Evolutionary conservation across 257 asterid genomes (phyloP).

Genomic region (Schizonepeta tenuifolia): DNA sequence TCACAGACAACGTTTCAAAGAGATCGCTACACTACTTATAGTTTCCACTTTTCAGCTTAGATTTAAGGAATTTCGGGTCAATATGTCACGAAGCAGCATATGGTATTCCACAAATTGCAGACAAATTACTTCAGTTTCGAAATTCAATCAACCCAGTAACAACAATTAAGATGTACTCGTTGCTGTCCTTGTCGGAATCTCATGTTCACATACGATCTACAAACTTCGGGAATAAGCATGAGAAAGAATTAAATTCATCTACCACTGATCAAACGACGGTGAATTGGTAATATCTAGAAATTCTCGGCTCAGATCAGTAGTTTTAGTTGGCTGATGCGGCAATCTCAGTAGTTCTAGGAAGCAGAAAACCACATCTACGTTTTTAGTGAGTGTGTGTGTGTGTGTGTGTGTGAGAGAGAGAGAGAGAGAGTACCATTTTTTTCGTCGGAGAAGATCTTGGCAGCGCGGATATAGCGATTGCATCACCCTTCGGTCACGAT

Average conservation of each 20-base stretch:
- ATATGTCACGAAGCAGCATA: neutral
- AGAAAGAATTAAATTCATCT: neutral
- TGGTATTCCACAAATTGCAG: neutral
- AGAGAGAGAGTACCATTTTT: conserved; percentile 26
- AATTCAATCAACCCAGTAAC: conserved; percentile 1
- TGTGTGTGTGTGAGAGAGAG: conserved; percentile 3
- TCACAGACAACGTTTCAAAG: neutral
- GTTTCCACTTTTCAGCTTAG: neutral
- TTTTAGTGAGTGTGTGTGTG: neutral
- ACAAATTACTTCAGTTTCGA: neutral
- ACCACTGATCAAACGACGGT: neutral
- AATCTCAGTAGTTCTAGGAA: neutral
- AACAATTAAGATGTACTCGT: neutral
- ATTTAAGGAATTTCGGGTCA: neutral
- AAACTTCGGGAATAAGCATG: neutral
- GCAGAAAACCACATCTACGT: neutral
- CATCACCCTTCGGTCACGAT: conserved; percentile 11
- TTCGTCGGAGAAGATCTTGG: conserved; percentile 18
- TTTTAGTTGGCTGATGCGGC: conserved; percentile 9
- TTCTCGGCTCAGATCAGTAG: conserved; percentile 12
- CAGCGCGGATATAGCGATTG: conserved; percentile 28
- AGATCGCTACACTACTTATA: neutral
- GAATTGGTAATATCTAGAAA: neutral
- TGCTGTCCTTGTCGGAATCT: no score
- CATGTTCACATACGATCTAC: no score